Conservation (phyloP, 257 asterid genomes). For the Solanum pennellii region DNA sequence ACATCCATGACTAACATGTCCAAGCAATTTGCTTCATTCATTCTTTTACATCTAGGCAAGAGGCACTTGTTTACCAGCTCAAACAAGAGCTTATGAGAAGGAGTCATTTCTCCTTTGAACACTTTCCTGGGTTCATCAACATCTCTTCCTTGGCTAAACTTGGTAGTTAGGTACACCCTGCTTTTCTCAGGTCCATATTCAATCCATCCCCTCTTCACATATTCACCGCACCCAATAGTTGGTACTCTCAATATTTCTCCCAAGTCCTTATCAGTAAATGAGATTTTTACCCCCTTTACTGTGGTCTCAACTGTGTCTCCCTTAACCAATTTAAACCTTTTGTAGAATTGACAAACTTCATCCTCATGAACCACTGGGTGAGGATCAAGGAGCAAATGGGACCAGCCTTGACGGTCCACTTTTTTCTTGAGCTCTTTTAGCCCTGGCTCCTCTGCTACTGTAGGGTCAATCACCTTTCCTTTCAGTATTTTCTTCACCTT, state of each 20-base stretch:
- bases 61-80: neutral
- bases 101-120: neutral
- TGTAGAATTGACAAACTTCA: neutral
- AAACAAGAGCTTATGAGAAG: neutral
- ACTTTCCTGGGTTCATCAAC: neutral
- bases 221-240: neutral
- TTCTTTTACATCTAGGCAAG: neutral
- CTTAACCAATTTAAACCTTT: neutral
- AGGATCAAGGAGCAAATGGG: neutral
- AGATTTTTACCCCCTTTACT: neutral
- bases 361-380: neutral
- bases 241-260: neutral
- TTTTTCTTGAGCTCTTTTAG: neutral
- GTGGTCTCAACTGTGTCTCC: neutral
- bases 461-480: neutral
- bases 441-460: neutral
- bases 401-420: neutral
- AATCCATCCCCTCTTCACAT: neutral
- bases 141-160: neutral
- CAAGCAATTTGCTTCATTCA: neutral
- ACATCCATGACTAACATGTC: neutral
- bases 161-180: neutral
- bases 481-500: neutral
- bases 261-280: neutral
- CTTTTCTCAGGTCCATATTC: neutral